A percentile compares a stretch with the other conserved stretches of the same genome.
Evolutionary conservation across 176 grass and related monocot genomes (phyloP).

Genomic region (Carex cristatella): DNA sequence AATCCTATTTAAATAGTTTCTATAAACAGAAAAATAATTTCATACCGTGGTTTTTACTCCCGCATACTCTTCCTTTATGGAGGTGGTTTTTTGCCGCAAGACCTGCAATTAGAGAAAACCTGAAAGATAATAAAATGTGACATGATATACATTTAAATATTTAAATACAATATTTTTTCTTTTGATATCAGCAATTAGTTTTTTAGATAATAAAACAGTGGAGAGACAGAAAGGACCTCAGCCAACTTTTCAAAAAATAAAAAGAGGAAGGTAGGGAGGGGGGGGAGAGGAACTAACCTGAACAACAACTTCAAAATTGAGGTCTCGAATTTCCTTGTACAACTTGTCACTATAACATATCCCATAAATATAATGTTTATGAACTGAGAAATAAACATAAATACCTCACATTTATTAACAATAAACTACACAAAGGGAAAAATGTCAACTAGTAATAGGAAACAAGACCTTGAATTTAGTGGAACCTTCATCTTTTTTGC

Average conservation of each 20-base stretch:
- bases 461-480: conserved; percentile 72
- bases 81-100: conserved; percentile 92
- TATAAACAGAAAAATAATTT: not conserved
- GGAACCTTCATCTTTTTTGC: conserved; percentile 87
- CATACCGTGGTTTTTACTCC: conserved; percentile 94
- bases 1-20: not conserved
- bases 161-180: not conserved
- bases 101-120: conserved; percentile 43
- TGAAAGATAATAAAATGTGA: not conserved
- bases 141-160: not conserved
- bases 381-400: not conserved
- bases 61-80: conserved; percentile 91
- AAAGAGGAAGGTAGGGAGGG: conserved; percentile 4
- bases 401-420: conserved; percentile 8
- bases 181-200: not conserved
- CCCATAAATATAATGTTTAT: not conserved
- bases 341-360: conserved; percentile 76
- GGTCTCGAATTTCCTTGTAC: conserved; percentile 94
- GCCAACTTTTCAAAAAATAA: not conserved
- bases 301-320: conserved; percentile 98
- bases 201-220: not conserved
- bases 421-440: not conserved
- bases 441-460: conserved; percentile 9
- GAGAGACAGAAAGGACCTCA: not conserved
- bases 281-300: conserved; percentile 41